Conservation (phyloP, 371 early-diverging fungal species). For the Circinella minor region DNA sequence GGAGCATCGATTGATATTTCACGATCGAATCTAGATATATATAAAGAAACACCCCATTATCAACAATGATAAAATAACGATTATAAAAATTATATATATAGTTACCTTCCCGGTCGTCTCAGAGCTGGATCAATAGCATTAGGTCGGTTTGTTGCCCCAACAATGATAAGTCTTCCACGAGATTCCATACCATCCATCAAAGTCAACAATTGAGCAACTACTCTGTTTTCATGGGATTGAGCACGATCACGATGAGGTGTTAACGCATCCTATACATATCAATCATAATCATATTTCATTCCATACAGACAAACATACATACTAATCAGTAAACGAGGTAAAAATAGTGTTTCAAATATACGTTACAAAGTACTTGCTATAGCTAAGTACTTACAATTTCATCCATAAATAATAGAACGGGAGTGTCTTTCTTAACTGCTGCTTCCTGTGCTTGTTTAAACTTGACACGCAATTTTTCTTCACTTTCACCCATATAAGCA, state of each 20-base stretch:
- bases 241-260: constrained; percentile 85
- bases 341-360: too few species aligned
- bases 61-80: not conserved
- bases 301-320: too few species aligned
- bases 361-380: not conserved
- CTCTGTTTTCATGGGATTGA: constrained; percentile 84
- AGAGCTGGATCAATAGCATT: constrained; percentile 98
- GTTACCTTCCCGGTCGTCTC: constrained; percentile 94
- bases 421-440: constrained; percentile 41
- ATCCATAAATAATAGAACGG: constrained; percentile 97
- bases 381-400: constrained; percentile 78
- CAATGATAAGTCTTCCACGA: constrained; percentile 77
- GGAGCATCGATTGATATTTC: constrained; percentile 91
- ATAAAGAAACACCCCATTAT: too few species aligned
- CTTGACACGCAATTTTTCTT: constrained; percentile 79
- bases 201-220: constrained; percentile 97
- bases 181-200: constrained; percentile 93
- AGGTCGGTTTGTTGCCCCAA: constrained; percentile 99
- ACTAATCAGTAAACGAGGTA: too few species aligned
- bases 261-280: constrained; percentile 78
- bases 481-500: constrained; percentile 94
- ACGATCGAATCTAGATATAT: constrained; percentile 81
- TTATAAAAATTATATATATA: not conserved
- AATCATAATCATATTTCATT: too few species aligned
- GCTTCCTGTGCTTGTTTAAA: constrained; percentile 81